Percentiles rank a stretch among this genome's conserved stretches.
Evolutionary conservation across 164 flowering plant species (phyloP).

Genomic region (Brasenia schreberi): DNA sequence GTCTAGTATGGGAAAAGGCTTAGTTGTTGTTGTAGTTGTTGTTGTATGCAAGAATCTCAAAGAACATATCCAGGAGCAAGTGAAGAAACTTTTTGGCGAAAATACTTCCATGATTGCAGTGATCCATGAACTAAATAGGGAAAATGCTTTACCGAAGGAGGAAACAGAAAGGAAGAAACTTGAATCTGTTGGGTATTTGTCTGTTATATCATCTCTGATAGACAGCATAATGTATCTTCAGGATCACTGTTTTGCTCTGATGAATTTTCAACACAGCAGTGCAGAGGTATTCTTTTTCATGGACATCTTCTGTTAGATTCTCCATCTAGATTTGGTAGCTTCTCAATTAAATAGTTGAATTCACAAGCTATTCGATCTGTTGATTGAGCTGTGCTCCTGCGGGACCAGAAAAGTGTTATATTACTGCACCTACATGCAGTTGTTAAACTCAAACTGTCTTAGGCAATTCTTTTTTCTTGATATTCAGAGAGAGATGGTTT

Average conservation of each 20-base stretch:
- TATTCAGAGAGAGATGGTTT: neutral
- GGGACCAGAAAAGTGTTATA: too few species aligned
- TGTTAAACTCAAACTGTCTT: too few species aligned
- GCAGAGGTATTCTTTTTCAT: neutral
- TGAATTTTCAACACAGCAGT: neutral
- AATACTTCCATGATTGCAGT: conserved; percentile 25
- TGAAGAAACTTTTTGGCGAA: conserved; percentile 11
- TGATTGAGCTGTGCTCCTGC: too few species aligned
- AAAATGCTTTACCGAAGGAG: conserved; percentile 30
- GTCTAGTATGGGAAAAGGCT: too few species aligned
- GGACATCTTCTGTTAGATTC: neutral
- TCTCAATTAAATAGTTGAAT: too few species aligned
- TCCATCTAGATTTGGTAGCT: neutral
- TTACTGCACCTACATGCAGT: too few species aligned
- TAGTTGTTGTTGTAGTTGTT: too few species aligned
- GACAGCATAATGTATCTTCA: conserved; percentile 49
- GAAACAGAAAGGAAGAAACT: neutral
- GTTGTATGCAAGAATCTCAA: conserved; percentile 46
- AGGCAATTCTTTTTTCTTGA: too few species aligned
- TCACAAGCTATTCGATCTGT: too few species aligned
- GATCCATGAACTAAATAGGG: conserved; percentile 39
- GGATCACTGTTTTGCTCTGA: conserved; percentile 8
- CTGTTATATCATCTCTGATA: conserved; percentile 35
- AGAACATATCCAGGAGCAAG: conserved; percentile 4
- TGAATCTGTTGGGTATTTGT: conserved; percentile 43